Base-by-base conservation (phyloP, 352 stramenopile genomes). In the Phytophthora tentaculata region DNA sequence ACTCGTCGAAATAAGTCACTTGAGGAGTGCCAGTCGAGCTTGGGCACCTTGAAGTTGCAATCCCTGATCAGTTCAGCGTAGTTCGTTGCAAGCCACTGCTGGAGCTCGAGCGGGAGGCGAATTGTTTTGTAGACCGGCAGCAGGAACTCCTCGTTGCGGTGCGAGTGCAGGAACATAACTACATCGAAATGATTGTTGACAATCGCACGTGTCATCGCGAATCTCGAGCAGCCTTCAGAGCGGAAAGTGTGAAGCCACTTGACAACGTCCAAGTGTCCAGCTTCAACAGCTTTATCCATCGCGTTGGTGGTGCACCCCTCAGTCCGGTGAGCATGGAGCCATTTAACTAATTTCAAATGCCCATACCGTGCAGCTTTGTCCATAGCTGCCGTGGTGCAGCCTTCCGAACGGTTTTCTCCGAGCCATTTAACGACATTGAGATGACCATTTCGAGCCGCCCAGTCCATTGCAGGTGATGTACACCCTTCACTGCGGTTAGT, bases 181-280 rank as follows among this genome's bases (percentile, higher is more conserved):
- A 75, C 56, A 5, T 71, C 56, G 4, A 73, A 67, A 19, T 69
- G 60, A 6, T 17, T n/a, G 8, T 20, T 6, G 10, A 20, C 10
- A 26, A 61, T 44, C 1, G 60, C 66, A 9, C 19, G 28, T 6
- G 29, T 56, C 54, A 73, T 64, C 2, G 60, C 53, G n/a, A 26
- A 24, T 2, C 20, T 47, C 14, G 54, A 61, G 43, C 66, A 62
- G 4, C 60, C 47, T 54, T 70, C 60, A 20, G 6, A 28, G 19
- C 60, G 55, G 26, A 63, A 56, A 41, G 44, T 29, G 10, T 58
- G n/a, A 5, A 73, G 45, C 65, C 59, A 59, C 29, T 65, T 69
- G 2, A 73, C 48, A 23, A 69, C 41, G 16, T 45, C 14, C 26
- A 69, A 29, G 20, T 69, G 59, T 7, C 65, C 65, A 2, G 22